A percentile compares a stretch with the other conserved stretches of the same genome.
Evolutionary conservation across 805 yeast genomes (phyloP).

Genomic region (Jamesozyma jinghongensis): DNA sequence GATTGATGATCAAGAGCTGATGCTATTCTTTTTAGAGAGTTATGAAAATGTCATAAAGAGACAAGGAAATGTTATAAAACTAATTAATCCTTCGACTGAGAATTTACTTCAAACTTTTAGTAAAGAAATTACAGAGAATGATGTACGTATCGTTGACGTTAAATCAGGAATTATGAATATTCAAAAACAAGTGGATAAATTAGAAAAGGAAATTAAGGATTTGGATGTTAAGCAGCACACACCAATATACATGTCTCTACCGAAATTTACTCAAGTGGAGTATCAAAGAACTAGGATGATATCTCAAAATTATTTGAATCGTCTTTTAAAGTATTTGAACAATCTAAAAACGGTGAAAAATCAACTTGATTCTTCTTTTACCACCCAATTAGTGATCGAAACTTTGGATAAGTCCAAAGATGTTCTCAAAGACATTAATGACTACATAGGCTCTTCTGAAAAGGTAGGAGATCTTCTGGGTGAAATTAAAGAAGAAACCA

Average conservation of each 20-base stretch:
- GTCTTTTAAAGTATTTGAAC: conserved; percentile 27
- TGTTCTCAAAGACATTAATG: conserved; percentile 32
- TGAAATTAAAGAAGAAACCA: conserved; percentile 32
- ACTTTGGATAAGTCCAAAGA: conserved; percentile 33
- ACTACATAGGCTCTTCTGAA: conserved; percentile 37
- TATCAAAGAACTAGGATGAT: conserved; percentile 30
- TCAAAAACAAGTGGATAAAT: conserved; percentile 14
- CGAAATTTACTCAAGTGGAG: conserved; percentile 26
- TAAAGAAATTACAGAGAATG: conserved; percentile 28
- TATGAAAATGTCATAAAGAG: conserved; percentile 12
- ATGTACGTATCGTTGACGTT: conserved; percentile 28
- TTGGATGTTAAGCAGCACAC: conserved; percentile 13
- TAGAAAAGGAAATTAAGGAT: conserved; percentile 16
- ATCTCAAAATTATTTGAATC: conserved; percentile 29
- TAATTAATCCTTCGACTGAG: conserved; percentile 11
- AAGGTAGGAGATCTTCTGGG: conserved; percentile 35
- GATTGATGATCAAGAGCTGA: conserved; percentile 10
- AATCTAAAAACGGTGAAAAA: conserved; percentile 33
- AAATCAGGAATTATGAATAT: conserved; percentile 20
- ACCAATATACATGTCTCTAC: conserved; percentile 16
- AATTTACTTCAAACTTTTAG: conserved; percentile 12
- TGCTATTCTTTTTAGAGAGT: conserved; percentile 14
- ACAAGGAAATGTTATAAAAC: conserved; percentile 14
- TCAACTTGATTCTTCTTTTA: conserved; percentile 37
- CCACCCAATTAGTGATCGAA: conserved; percentile 32